Percentiles rank a stretch among this genome's conserved stretches.
Evolutionary conservation across 2,329 filamentous ascomycete genomes (phyloP).

Genomic region (Trichothecium sympodiale): DNA sequence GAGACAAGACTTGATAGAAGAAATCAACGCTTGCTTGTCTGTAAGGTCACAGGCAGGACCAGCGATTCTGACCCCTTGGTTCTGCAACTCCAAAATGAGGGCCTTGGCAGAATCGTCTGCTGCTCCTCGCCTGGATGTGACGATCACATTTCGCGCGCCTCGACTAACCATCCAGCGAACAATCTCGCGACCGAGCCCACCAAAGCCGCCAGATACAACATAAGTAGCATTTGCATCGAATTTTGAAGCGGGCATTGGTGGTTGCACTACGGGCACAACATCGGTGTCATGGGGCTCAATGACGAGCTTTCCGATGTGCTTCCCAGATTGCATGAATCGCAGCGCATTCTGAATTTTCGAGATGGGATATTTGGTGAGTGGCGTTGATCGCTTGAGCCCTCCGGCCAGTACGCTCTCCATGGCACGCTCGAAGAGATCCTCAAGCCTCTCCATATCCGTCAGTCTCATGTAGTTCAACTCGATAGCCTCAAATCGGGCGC

Average conservation of each 20-base stretch:
- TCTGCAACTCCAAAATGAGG: constrained; percentile 8
- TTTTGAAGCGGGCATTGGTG: constrained; percentile 3
- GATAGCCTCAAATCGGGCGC: constrained; percentile 4
- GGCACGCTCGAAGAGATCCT: constrained; percentile 1
- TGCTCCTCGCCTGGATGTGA: constrained; percentile 14
- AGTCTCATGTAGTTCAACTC: constrained; percentile 4
- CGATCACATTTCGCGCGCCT: constrained; percentile 15
- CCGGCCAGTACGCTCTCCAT: constrained; percentile 2
- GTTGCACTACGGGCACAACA: too few species aligned
- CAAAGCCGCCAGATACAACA: constrained; percentile 36
- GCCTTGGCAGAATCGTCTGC: constrained; percentile 8
- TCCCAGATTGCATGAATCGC: constrained; percentile 28
- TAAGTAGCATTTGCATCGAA: constrained; percentile 26
- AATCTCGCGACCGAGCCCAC: constrained; percentile 35
- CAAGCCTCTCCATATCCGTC: not conserved
- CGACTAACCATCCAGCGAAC: constrained; percentile 18
- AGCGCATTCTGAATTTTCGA: constrained; percentile 25
- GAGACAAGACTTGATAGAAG: constrained; percentile 3
- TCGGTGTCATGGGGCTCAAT: constrained; percentile 7
- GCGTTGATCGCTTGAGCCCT: not conserved
- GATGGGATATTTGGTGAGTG: constrained; percentile 14
- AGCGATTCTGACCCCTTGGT: not conserved
- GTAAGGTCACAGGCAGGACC: constrained; percentile 4
- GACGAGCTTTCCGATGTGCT: constrained; percentile 31
- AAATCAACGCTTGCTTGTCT: not conserved